These are phyloP conservation scores for Tolypocladium inflatum DNA, from an alignment of 2,329 filamentous ascomycete species.

Conservation along the genomic window DNA sequence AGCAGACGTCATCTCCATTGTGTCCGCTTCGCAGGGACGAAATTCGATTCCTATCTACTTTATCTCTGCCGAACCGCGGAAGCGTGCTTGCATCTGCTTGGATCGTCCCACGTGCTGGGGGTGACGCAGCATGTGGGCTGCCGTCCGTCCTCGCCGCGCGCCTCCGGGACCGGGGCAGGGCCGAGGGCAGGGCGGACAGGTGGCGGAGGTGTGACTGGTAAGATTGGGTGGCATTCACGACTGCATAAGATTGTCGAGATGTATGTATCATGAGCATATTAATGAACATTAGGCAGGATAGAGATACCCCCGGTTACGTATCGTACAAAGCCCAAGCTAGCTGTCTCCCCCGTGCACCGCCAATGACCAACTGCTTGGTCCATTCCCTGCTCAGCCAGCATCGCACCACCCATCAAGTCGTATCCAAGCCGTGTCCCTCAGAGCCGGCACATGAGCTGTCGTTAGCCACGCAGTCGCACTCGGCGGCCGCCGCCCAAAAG, in stretches of 20 bases:
- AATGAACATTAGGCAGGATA: neutral
- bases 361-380: neutral
- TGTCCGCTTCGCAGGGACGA: neutral
- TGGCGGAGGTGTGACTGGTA: neutral
- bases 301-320: neutral
- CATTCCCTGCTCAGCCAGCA: neutral
- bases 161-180: no score
- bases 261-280: neutral
- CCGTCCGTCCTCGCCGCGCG: no score
- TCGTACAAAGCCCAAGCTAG: neutral
- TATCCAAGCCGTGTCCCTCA: neutral
- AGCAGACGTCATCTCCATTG: neutral
- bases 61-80: neutral
- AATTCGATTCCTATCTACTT: neutral
- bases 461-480: neutral
- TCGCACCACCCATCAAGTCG: neutral
- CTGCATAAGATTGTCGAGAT: neutral
- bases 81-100: neutral
- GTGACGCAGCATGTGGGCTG: no score
- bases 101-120: no score
- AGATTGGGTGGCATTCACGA: neutral
- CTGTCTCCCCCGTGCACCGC: neutral
- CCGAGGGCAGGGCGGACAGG: no score
- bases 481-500: neutral
- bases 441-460: neutral